Evolutionary conservation across 1,284 basidiomycete species (phyloP).

Genomic region (Heterobasidion annosum): DNA sequence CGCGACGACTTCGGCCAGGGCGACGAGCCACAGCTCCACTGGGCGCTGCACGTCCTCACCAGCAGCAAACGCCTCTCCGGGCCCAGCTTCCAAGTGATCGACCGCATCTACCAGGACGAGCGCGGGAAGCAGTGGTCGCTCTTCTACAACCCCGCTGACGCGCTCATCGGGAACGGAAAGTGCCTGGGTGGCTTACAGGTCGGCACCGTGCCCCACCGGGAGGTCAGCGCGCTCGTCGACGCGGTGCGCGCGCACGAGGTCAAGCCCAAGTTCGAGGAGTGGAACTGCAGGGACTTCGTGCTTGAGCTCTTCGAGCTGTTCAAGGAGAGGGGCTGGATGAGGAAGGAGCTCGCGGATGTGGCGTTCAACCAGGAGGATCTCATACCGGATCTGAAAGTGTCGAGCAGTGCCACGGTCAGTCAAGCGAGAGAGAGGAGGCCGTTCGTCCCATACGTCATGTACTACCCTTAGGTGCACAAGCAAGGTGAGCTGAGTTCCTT

Average conservation of each 20-base stretch:
- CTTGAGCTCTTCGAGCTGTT: neutral
- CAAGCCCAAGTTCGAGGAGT: neutral
- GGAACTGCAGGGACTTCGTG: neutral
- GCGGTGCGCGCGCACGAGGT: neutral
- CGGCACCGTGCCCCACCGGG: neutral
- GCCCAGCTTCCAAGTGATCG: slow-evolving; percentile 1
- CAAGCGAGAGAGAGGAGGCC: neutral
- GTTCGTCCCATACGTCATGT: neutral
- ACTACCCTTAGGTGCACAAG: neutral
- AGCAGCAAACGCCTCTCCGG: neutral
- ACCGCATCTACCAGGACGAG: neutral
- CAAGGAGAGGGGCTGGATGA: neutral
- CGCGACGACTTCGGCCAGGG: neutral
- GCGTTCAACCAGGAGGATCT: neutral
- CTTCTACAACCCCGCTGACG: neutral
- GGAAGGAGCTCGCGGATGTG: neutral
- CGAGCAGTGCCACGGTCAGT: neutral
- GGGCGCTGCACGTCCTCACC: neutral
- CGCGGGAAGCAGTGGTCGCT: slow-evolving; percentile 1
- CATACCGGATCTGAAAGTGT: neutral
- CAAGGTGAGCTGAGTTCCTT: no score
- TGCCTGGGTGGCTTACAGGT: neutral
- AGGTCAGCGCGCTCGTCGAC: neutral
- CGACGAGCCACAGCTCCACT: neutral
- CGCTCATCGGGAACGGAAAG: neutral